Base-by-base conservation (phyloP, 495 filamentous ascomycete genomes). In the Chaetomium tenue region DNA sequence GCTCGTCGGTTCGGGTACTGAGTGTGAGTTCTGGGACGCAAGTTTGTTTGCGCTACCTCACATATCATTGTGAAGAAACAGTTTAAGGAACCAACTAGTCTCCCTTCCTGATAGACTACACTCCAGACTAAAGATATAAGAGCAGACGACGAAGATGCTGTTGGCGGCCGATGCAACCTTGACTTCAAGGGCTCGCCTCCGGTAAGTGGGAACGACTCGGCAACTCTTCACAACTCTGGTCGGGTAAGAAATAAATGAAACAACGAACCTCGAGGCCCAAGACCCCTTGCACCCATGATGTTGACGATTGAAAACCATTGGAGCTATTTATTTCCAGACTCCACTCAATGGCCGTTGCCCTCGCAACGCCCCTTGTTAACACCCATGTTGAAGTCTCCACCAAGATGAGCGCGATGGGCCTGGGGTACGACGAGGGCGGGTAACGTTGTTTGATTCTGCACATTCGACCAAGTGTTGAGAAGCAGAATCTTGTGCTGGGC, bases 221-320 rank as follows among this genome's bases (percentile, higher is more conserved):
- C 16, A 44, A 44, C 40, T 44, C 46, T 50, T 50, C 46, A 23
- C 40, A 57, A 57, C n/a, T 23, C 18, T 12, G 5, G 3, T 44
- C 28, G 22, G 9, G 44, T 2, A 50, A 50, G 5, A 23, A 11
- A 23, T 4, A 20, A 20, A 11, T 23, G 20, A 9, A 9, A 50
- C n/a, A 23, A 50, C 46, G n/a, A 18, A 50, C 18, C 46, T 23
- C n/a, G 4, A 20, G 3, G 8, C n/a, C n/a, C 20, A 23, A 20
- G n/a, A 47, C n/a, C 46, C 46, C 46, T 20, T 50, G 46, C 20
- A 55, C 2, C 51, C 60, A 47, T 26, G 25, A 26, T n/a, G 2
- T 42, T 23, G 44, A 58, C 55, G 55, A 64, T 64, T 64, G 62
- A 64, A 64, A 64, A 58, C 55, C 62, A 64, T 64, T 64, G 62